Evolutionary conservation across 495 filamentous ascomycete species (phyloP).

Genomic region (Aspergillus campestris): DNA sequence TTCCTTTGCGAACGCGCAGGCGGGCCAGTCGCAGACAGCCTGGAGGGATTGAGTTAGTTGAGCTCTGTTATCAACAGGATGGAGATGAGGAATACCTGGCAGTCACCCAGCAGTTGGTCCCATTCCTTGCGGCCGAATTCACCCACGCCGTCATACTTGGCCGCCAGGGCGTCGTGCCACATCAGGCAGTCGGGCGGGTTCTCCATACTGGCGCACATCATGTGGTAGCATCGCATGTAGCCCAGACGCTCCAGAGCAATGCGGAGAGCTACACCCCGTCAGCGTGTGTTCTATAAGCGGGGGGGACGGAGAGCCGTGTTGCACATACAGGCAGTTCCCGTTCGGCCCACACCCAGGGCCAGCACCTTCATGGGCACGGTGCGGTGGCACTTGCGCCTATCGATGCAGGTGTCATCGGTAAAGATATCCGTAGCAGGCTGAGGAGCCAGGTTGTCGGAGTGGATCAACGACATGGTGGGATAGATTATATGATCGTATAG

Average conservation of each 20-base stretch:
- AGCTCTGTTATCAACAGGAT: not conserved
- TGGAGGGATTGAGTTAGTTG: slow-evolving; percentile 9
- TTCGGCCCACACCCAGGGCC: slow-evolving; percentile 52
- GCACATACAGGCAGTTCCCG: slow-evolving; percentile 56
- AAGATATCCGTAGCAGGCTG: slow-evolving; percentile 40
- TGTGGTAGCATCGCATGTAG: slow-evolving; percentile 57
- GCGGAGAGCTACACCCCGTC: slow-evolving; percentile 40
- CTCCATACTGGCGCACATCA: slow-evolving; percentile 56
- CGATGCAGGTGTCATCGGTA: slow-evolving; percentile 51
- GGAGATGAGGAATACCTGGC: slow-evolving; percentile 28
- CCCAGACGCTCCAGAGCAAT: slow-evolving; percentile 52
- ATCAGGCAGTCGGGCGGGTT: slow-evolving; percentile 50
- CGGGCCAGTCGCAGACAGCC: slow-evolving; percentile 60
- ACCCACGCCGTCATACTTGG: slow-evolving; percentile 54
- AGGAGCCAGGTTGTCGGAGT: slow-evolving; percentile 37
- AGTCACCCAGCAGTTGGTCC: slow-evolving; percentile 59
- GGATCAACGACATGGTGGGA: slow-evolving; percentile 33
- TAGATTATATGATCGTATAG: slow-evolving; percentile 3
- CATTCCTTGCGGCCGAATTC: slow-evolving; percentile 56
- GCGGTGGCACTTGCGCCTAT: slow-evolving; percentile 52
- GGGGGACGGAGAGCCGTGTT: not conserved
- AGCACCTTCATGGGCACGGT: slow-evolving; percentile 61
- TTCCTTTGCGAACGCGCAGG: slow-evolving; percentile 57
- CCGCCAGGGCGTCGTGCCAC: slow-evolving; percentile 58
- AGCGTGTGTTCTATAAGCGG: slow-evolving; percentile 7